phyloP scores from a whole-genome alignment of 768 basidiomycete species.

The Amanita phalloides region DNA sequence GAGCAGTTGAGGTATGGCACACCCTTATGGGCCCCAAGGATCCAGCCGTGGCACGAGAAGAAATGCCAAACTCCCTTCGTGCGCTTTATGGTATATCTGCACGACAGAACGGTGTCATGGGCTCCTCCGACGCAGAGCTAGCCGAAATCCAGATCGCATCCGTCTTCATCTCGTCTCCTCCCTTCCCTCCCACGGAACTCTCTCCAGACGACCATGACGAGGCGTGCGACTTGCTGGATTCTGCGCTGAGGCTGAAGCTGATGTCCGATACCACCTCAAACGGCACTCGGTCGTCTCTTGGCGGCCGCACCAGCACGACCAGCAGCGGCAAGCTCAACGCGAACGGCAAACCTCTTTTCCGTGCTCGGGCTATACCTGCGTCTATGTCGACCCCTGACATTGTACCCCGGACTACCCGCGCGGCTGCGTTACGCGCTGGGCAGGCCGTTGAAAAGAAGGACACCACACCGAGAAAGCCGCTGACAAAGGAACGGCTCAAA shows the following conservation, averaged over 20 bases:
- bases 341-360: conserved; percentile 44
- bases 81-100: conserved; percentile 51
- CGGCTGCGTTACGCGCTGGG: conserved; percentile 66
- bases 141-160: conserved; percentile 74
- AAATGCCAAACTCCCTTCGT: conserved; percentile 58
- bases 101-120: conserved; percentile 61
- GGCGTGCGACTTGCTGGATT: conserved; percentile 36
- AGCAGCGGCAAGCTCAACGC: conserved; percentile 23
- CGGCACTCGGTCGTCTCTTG: conserved; percentile 30
- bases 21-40: conserved; percentile 66
- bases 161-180: conserved; percentile 76
- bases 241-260: conserved; percentile 30
- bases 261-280: conserved; percentile 26
- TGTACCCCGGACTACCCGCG: conserved; percentile 64
- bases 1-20: conserved; percentile 72
- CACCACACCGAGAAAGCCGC: conserved; percentile 36
- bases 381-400: conserved; percentile 58
- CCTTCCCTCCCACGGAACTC: conserved; percentile 60
- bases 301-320: conserved; percentile 15
- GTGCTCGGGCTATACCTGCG: conserved; percentile 56
- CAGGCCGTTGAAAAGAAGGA: conserved; percentile 31
- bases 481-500: conserved; percentile 49
- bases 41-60: conserved; percentile 40
- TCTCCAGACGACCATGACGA: conserved; percentile 30
- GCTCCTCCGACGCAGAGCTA: conserved; percentile 50